Conservation (phyloP, 495 filamentous ascomycete genomes). For the Penicillium atrosanguineum region DNA sequence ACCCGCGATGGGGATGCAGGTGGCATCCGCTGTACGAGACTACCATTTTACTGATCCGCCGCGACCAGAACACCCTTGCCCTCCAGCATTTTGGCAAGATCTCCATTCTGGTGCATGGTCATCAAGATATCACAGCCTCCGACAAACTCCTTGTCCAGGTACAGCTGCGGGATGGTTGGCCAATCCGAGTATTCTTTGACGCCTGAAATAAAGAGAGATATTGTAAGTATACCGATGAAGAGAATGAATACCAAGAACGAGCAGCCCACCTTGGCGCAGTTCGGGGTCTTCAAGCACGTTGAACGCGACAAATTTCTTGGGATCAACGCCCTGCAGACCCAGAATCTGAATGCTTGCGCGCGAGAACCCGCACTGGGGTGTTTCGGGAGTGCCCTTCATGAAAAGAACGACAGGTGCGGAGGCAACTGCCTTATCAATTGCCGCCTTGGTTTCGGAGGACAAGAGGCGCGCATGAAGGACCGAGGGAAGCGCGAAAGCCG, state of each 20-base stretch:
- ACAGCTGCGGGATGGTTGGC: slow-evolving; percentile 97
- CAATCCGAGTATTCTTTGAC: slow-evolving; percentile 99
- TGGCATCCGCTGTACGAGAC: neutral
- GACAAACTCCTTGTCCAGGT: slow-evolving; percentile 91
- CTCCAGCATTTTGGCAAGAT: slow-evolving; percentile 85
- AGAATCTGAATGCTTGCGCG: slow-evolving; percentile 92
- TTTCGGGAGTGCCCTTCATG: slow-evolving; percentile 98
- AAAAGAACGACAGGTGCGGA: slow-evolving; percentile 92
- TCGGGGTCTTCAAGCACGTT: slow-evolving; percentile 93
- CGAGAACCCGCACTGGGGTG: slow-evolving; percentile 97
- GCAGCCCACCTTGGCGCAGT: slow-evolving; percentile 72
- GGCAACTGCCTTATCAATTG: slow-evolving; percentile 83
- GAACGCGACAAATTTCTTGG: slow-evolving; percentile 93
- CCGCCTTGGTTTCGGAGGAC: slow-evolving; percentile 69
- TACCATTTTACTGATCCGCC: slow-evolving; percentile 39
- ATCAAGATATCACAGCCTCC: slow-evolving; percentile 97
- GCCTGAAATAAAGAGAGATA: slow-evolving; percentile 47
- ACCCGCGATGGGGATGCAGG: neutral
- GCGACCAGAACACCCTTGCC: slow-evolving; percentile 79
- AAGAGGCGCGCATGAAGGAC: slow-evolving; percentile 58
- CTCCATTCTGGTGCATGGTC: slow-evolving; percentile 96
- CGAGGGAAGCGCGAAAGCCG: slow-evolving; percentile 32
- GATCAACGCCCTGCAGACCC: slow-evolving; percentile 91
- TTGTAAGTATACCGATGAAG: neutral
- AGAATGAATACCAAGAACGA: neutral